A percentile compares a stretch with the other conserved stretches of the same genome.
phyloP scores from a whole-genome alignment of 305 asterid species.

The Fraxinus greggii region DNA sequence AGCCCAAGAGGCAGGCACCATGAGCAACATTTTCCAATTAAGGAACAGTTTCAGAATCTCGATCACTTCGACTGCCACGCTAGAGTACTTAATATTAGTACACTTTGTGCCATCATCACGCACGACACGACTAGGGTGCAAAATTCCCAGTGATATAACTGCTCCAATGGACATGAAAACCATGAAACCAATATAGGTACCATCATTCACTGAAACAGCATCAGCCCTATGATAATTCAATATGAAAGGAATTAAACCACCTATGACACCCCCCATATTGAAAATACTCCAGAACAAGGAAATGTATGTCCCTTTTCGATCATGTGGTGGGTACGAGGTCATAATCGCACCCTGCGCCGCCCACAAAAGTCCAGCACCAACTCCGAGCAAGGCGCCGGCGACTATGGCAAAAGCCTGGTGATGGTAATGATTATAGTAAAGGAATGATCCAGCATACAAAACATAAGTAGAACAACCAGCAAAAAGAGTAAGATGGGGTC shows the following conservation, averaged over 20 bases:
- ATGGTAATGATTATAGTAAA: slow-evolving; percentile 75
- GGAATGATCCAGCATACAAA: slow-evolving; percentile 72
- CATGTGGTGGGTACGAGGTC: slow-evolving; percentile 90
- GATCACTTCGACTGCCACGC: slow-evolving; percentile 40
- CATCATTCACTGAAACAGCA: slow-evolving; percentile 82
- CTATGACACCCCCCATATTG: slow-evolving; percentile 86
- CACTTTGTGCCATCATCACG: slow-evolving; percentile 75
- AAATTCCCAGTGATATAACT: slow-evolving; percentile 48
- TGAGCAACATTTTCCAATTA: slow-evolving; percentile 80
- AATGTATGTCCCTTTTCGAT: slow-evolving; percentile 72
- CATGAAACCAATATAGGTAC: slow-evolving; percentile 88
- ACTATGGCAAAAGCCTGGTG: slow-evolving; percentile 68
- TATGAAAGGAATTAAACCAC: slow-evolving; percentile 77
- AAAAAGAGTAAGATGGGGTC: slow-evolving; percentile 64
- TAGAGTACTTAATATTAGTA: slow-evolving; percentile 74
- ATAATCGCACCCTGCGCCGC: slow-evolving; percentile 87
- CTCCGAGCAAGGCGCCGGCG: slow-evolving; percentile 83
- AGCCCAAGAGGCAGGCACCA: slow-evolving; percentile 90
- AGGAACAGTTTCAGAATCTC: slow-evolving; percentile 59
- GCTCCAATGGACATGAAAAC: slow-evolving; percentile 71
- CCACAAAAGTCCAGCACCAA: slow-evolving; percentile 94
- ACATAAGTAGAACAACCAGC: slow-evolving; percentile 78
- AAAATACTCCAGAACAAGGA: slow-evolving; percentile 88
- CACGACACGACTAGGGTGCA: slow-evolving; percentile 71
- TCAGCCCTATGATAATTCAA: slow-evolving; percentile 47